phyloP scores from a whole-genome alignment of 1,284 basidiomycete species.

The Farysia itapuensis region DNA sequence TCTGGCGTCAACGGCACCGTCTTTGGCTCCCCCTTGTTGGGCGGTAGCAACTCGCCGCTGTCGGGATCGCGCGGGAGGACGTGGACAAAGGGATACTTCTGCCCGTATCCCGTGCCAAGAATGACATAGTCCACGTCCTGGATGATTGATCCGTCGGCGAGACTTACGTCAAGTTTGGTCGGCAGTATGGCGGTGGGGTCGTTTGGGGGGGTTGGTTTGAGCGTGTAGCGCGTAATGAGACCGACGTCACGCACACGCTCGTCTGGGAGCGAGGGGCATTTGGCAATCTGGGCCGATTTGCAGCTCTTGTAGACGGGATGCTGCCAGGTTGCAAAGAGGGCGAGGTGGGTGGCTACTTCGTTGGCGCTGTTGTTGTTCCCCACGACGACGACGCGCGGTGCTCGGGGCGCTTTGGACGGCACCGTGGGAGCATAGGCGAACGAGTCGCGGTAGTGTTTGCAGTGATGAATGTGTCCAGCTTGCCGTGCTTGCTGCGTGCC shows the following conservation, averaged over 20 bases:
- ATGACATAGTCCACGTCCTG: constrained; percentile 38
- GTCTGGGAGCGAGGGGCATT: constrained; percentile 40
- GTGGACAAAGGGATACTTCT: constrained; percentile 37
- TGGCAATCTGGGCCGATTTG: constrained; percentile 14
- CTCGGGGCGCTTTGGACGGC: too few species aligned
- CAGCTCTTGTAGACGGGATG: constrained; percentile 31
- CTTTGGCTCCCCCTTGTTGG: too few species aligned
- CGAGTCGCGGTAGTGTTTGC: constrained; percentile 51
- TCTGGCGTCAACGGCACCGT: constrained; percentile 12
- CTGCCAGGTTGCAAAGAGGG: constrained; percentile 12
- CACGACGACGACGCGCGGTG: constrained; percentile 40
- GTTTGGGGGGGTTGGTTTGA: background rate
- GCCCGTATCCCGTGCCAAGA: constrained; percentile 37
- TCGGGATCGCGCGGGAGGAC: constrained; percentile 10
- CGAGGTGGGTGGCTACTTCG: constrained; percentile 49
- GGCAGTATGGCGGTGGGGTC: background rate
- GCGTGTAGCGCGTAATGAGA: constrained; percentile 18
- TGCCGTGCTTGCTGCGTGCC: constrained; percentile 24
- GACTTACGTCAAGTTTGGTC: constrained; percentile 19
- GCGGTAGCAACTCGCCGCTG: background rate
- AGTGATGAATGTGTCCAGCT: constrained; percentile 39
- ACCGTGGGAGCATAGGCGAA: too few species aligned
- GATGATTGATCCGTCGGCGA: constrained; percentile 32
- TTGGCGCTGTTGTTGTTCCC: constrained; percentile 53
- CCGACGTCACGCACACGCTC: constrained; percentile 45